Evolutionary conservation across 2,329 filamentous ascomycete species (phyloP).

Genomic region (Talaromyces sp.): DNA sequence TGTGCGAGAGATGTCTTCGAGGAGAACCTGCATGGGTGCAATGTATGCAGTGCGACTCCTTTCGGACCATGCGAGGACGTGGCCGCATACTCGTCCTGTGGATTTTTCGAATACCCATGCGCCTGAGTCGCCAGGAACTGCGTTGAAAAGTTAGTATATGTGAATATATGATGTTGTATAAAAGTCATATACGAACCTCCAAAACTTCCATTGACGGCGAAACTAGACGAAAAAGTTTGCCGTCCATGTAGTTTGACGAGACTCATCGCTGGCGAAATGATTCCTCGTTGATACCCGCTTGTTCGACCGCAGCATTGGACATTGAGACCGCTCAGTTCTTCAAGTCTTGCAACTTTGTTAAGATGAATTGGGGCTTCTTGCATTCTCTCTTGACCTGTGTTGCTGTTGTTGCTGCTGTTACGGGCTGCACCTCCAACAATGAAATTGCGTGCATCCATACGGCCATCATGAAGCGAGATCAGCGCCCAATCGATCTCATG

Average conservation of each 20-base stretch:
- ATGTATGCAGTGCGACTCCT: slow-evolving; percentile 82
- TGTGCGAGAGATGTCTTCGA: slow-evolving; percentile 78
- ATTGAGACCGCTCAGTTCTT: slow-evolving; percentile 62
- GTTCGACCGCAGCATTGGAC: slow-evolving; percentile 89
- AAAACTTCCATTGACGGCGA: slow-evolving; percentile 57
- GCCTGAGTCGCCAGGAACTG: slow-evolving; percentile 80
- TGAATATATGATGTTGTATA: background rate
- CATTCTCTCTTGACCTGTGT: slow-evolving; percentile 40
- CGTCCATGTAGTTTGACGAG: slow-evolving; percentile 86
- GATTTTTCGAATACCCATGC: slow-evolving; percentile 85
- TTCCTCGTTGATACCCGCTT: slow-evolving; percentile 72
- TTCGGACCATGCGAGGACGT: slow-evolving; percentile 82
- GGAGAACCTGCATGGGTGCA: slow-evolving; percentile 85
- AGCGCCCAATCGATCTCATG: slow-evolving; percentile 97
- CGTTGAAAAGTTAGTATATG: slow-evolving; percentile 3
- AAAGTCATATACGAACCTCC: slow-evolving; percentile 36
- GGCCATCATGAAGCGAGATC: slow-evolving; percentile 69
- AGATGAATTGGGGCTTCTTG: slow-evolving; percentile 38
- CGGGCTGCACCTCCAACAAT: slow-evolving; percentile 38
- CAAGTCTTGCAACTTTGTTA: slow-evolving; percentile 52
- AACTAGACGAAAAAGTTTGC: slow-evolving; percentile 69
- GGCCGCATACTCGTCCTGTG: slow-evolving; percentile 76
- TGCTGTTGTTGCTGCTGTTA: background rate
- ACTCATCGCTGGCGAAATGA: slow-evolving; percentile 70
- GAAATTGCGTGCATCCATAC: slow-evolving; percentile 66